phyloP scores from a whole-genome alignment of 1,284 basidiomycete species.

The Gomphus bonarii region DNA sequence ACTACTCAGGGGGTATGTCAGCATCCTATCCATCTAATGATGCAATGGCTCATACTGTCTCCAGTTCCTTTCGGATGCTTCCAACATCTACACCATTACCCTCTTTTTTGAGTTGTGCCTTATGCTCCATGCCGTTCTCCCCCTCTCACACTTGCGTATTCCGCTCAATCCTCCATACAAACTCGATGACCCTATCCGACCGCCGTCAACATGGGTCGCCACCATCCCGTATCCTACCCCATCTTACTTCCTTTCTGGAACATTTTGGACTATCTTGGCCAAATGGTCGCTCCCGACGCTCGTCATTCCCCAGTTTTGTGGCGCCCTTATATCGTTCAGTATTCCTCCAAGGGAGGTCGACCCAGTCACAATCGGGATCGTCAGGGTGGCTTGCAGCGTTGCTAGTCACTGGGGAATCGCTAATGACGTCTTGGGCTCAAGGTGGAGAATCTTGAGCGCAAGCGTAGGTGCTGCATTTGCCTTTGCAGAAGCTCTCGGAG shows the following conservation, averaged over 20 bases:
- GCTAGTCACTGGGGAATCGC: slow-evolving; percentile 22
- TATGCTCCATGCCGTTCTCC: slow-evolving; percentile 14
- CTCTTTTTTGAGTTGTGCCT: slow-evolving; percentile 14
- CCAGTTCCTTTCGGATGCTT: slow-evolving; percentile 17
- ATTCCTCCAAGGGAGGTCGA: slow-evolving; percentile 31
- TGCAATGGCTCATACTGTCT: not conserved
- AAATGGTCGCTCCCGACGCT: slow-evolving; percentile 51
- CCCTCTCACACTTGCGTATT: slow-evolving; percentile 7
- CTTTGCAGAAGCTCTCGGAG: slow-evolving; percentile 46
- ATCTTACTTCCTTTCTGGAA: slow-evolving; percentile 26
- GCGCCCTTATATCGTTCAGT: slow-evolving; percentile 49
- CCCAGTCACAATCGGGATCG: slow-evolving; percentile 47
- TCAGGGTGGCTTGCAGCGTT: slow-evolving; percentile 44
- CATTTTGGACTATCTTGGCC: slow-evolving; percentile 39
- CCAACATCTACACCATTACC: slow-evolving; percentile 16
- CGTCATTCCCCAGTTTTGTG: slow-evolving; percentile 41
- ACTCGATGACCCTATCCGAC: not conserved
- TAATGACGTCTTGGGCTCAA: slow-evolving; percentile 40
- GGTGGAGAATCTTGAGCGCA: slow-evolving; percentile 42
- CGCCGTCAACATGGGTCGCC: not conserved
- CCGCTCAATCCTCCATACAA: slow-evolving; percentile 12
- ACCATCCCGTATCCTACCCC: slow-evolving; percentile 2
- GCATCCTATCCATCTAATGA: not conserved
- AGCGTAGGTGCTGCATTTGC: slow-evolving; percentile 46
- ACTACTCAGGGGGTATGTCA: slow-evolving; percentile 9